Base-by-base conservation (phyloP, 352 stramenopile species). In the Pythium chondricola region DNA sequence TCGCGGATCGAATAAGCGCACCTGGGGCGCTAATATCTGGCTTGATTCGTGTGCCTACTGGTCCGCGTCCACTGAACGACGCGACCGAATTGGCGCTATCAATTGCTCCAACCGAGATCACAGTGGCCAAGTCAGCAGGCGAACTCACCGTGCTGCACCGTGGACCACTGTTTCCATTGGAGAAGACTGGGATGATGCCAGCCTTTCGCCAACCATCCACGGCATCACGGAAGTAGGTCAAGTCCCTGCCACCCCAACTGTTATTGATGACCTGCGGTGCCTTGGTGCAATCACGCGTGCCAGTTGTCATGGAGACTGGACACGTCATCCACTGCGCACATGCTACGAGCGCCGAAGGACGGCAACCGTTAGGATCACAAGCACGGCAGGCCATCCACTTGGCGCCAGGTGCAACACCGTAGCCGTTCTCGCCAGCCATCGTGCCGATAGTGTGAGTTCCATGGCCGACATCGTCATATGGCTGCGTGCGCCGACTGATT, bases 231-330 rank as follows among this genome's bases (percentile, higher is more conserved):
- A 59, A 67, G 40, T 53, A 60, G 4, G 33, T 17, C 20, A 51
- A 25, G 8, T 33, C 43, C 29, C 33, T 32, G 25, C 46, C 58
- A 17, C 62, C 65, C 65, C 62, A 75, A 25, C 37, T 58, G 46
- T 70, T 72, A 53, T 65, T 71, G 41, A 75, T 56, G 17, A 75
- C 49, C 22, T 71, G 58, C 5, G 65, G 52, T 10, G 57, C 65
- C 51, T 72, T 70, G 17, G 50, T 57, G 46, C 65, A 75, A 50
- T 75, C 55, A 4, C 41, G 31, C 31, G 50, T 43, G 14, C 37
- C 43, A 4, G 44, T 41, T 6, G 45, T 30, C 1, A 32, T 30
- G 24, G 52, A 24, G 18, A 52, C 55, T 14, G 56, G 56, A 21
- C 56, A 58, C 13, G 48, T 57, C 39, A 64, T 56, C 37, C 36